Base-by-base conservation (phyloP, 176 grass and related monocot genomes). In the Poa annua region DNA sequence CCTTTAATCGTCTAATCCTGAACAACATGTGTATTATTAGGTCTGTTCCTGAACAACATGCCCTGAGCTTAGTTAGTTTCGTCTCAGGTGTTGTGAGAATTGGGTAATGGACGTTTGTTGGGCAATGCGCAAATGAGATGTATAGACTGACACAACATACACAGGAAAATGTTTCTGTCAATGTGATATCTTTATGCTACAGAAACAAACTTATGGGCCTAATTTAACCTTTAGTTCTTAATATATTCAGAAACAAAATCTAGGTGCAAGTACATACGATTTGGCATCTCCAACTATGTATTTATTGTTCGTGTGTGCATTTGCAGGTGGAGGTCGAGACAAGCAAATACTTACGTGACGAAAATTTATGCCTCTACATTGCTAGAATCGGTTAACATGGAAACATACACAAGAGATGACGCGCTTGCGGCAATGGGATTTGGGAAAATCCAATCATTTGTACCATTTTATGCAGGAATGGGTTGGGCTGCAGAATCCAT, bases 401-500 rank as follows among this genome's bases (percentile, higher is more conserved):
- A 29, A 29, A 29, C 29, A 29, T 29, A 29, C 2, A 29, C 29
- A 29, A 29, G 29, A 29, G 29, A 1, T 29, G 29, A 29, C 29
- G 29, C 29, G 29, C 29, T 29, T 29, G 29, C 29, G 29, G 29
- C 29, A 29, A 29, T 29, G 29, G 29, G 29, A 29, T 29, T 29
- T 29, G 29, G 29, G 29, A 29, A 29, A 29, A 29, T 29, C 29
- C 29, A 29, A 29, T 29, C 29, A 29, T 29, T 29, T 29, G 29
- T 29, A 29, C 2, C 29, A 29, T 29, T 29, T 2, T 29, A 29
- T 29, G 29, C 29, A 29, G 29, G 29, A 1, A 29, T 29, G 29
- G 16, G 90, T 17, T 96, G 72, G 93, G 39, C 87, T 57, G 80
- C 84, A 51, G 86, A 92, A 81, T 90, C 93, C 50, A 96, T 92